Conservation (phyloP, 768 basidiomycete species). For the Tephrocybe sp. region DNA sequence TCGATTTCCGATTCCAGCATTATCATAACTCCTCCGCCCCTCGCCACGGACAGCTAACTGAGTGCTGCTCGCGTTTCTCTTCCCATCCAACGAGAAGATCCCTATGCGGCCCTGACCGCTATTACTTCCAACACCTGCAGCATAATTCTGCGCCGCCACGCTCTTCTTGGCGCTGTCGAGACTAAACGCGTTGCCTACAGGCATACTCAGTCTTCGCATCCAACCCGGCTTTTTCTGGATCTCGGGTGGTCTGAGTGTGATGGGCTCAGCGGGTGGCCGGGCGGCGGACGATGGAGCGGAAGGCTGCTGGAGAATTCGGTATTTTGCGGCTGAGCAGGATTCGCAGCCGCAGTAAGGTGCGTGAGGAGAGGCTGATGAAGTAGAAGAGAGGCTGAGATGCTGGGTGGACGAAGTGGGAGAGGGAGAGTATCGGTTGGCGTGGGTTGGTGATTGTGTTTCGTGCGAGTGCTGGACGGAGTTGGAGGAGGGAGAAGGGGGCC, state of each 20-base stretch:
- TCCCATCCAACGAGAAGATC: constrained; percentile 42
- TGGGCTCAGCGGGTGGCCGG: too few relatives aligned
- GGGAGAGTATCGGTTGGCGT: constrained; percentile 19
- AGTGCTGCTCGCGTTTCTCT: constrained; percentile 45
- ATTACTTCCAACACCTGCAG: constrained; percentile 7
- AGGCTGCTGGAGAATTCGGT: constrained; percentile 32
- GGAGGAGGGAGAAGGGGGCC: constrained; percentile 26
- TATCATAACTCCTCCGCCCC: constrained; percentile 45
- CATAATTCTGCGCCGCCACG: constrained; percentile 19
- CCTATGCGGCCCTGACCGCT: constrained; percentile 23
- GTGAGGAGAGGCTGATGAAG: constrained; percentile 31
- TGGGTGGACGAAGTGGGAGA: constrained; percentile 26
- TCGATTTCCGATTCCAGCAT: constrained; percentile 41
- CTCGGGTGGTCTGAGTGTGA: constrained; percentile 33
- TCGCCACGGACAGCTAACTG: constrained; percentile 40
- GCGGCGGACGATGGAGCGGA: constrained; percentile 24
- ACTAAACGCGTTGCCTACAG: constrained; percentile 56
- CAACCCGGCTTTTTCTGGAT: constrained; percentile 61
- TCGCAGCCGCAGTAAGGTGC: constrained; percentile 68
- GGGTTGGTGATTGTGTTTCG: constrained; percentile 10
- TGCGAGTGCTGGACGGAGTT: constrained; percentile 19
- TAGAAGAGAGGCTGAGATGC: constrained; percentile 17
- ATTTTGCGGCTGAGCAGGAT: constrained; percentile 57
- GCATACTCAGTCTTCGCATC: constrained; percentile 80
- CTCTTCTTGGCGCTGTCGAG: constrained; percentile 48